phyloP scores from a whole-genome alignment of 768 basidiomycete genomes.

The Podaxis sp. region DNA sequence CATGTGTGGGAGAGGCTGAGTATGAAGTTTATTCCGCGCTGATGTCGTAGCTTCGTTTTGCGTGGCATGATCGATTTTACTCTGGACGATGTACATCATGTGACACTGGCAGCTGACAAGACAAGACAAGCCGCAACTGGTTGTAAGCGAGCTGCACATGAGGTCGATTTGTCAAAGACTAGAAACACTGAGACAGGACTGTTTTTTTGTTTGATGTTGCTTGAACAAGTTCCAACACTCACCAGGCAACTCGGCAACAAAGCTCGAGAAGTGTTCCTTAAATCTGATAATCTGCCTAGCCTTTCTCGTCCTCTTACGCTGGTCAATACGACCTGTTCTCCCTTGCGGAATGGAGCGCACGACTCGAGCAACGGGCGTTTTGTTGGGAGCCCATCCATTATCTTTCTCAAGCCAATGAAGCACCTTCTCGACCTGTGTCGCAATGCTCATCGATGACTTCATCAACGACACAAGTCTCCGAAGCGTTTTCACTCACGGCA shows the following conservation, averaged over 20 bases:
- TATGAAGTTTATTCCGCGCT: not conserved
- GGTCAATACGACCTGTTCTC: constrained; percentile 1
- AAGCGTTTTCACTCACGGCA: constrained; percentile 18
- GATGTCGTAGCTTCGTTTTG: not conserved
- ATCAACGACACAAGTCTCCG: constrained; percentile 20
- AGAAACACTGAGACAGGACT: not conserved
- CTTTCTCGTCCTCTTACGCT: not conserved
- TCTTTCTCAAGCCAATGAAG: constrained; percentile 45
- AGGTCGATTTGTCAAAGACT: not conserved
- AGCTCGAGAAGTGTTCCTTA: too few species aligned
- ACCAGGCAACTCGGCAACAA: too few species aligned
- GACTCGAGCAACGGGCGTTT: constrained; percentile 54
- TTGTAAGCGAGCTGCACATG: not conserved
- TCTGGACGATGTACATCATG: not conserved
- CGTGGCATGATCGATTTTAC: not conserved
- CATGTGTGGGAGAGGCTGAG: too few species aligned
- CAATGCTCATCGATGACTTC: not conserved
- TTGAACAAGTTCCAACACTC: constrained; percentile 12
- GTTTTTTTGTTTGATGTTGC: constrained; percentile 11
- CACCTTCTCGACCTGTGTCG: not conserved
- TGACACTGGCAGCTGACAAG: not conserved
- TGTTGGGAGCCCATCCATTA: constrained; percentile 48
- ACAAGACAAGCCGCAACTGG: not conserved
- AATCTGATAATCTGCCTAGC: constrained; percentile 26
- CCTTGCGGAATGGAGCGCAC: constrained; percentile 78